phyloP scores from a whole-genome alignment of 441 rosid genomes.

The Gossypium trilobum region DNA sequence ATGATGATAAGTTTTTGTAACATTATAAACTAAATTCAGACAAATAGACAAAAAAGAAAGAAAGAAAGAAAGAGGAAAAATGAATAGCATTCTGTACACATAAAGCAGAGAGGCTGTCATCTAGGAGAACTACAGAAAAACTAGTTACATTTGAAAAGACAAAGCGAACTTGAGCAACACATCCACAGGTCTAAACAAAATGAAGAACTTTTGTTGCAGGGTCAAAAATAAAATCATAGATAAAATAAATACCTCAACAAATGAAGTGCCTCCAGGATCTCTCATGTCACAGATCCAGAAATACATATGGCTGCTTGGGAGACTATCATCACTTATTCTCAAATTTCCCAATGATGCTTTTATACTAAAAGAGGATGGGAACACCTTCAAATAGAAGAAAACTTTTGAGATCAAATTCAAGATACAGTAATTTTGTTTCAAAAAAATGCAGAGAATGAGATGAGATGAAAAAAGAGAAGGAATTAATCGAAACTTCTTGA shows the following conservation, averaged over 20 bases:
- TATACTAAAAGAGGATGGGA: slow-evolving; percentile 88
- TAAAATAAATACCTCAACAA: slow-evolving; percentile 68
- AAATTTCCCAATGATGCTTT: slow-evolving; percentile 85
- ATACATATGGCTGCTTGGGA: slow-evolving; percentile 70
- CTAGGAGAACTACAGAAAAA: neutral
- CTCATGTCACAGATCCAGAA: slow-evolving; percentile 98
- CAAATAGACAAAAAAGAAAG: neutral
- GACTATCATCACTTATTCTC: slow-evolving; percentile 93
- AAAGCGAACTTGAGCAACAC: neutral
- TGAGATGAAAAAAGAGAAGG: slow-evolving; percentile 1
- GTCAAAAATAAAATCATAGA: neutral
- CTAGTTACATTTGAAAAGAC: neutral
- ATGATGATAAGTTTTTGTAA: neutral
- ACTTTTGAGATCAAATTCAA: slow-evolving; percentile 9
- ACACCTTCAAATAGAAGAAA: slow-evolving; percentile 47
- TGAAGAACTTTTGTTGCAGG: neutral
- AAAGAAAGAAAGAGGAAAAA: neutral
- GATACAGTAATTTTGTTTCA: neutral
- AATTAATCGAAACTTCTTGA: neutral
- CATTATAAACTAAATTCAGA: neutral
- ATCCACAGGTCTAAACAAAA: slow-evolving; percentile 12
- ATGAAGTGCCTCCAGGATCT: slow-evolving; percentile 93
- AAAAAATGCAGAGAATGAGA: neutral
- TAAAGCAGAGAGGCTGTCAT: neutral
- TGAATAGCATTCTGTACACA: neutral